These are phyloP conservation scores for Picea glauca DNA, from an alignment of 75 land plant species.

Conservation along the genomic window DNA sequence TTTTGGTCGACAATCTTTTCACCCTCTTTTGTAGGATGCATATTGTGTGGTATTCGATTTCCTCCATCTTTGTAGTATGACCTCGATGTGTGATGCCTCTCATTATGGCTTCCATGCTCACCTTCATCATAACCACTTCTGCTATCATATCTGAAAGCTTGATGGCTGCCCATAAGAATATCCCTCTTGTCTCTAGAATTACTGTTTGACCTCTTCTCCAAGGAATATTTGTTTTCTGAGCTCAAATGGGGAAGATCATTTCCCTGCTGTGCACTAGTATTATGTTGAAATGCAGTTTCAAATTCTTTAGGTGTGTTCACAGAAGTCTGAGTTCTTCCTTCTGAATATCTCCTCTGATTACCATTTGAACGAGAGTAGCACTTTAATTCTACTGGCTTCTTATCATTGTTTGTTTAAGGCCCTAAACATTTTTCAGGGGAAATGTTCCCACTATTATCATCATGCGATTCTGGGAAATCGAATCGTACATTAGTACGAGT, in stretches of 20 bases:
- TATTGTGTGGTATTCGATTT: too few species aligned
- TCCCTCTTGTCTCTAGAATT: background rate
- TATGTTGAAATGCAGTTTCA: slow-evolving; percentile 7
- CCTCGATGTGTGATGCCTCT: too few species aligned
- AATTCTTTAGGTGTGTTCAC: background rate
- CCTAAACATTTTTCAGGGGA: slow-evolving; percentile 5
- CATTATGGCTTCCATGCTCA: too few species aligned
- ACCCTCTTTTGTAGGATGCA: too few species aligned
- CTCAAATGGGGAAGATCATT: background rate
- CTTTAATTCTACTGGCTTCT: background rate
- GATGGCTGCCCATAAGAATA: background rate
- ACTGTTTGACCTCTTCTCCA: slow-evolving; percentile 5
- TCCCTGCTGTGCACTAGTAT: slow-evolving; percentile 1
- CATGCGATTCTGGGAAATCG: slow-evolving; percentile 4
- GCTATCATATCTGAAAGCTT: too few species aligned
- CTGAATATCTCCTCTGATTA: background rate
- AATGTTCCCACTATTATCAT: background rate
- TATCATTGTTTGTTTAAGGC: background rate
- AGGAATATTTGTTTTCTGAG: background rate
- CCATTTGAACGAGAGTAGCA: slow-evolving; percentile 5
- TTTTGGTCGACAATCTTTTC: background rate
- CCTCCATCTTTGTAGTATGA: too few species aligned
- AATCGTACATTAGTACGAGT: background rate
- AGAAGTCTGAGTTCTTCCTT: background rate
- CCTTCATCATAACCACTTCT: too few species aligned